Conservation (phyloP, 2,329 filamentous ascomycete species). For the Ophiostoma tasmaniense region DNA sequence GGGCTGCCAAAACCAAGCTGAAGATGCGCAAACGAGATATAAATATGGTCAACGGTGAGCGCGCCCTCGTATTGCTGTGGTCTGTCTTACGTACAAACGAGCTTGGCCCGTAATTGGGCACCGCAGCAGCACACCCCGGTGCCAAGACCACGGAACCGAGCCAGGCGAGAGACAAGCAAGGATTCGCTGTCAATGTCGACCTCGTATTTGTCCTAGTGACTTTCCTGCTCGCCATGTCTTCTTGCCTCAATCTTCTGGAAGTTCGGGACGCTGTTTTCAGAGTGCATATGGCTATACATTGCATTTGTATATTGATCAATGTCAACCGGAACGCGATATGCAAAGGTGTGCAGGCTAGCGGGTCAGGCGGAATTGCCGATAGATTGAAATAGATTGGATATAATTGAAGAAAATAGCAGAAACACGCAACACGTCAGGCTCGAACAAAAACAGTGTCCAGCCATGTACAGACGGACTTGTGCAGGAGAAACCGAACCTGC, state of each 20-base stretch:
- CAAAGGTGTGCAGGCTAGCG: neutral
- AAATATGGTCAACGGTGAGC: neutral
- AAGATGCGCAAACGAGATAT: neutral
- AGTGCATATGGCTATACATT: neutral
- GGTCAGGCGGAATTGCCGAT: neutral
- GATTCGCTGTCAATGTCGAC: neutral
- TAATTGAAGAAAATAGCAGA: neutral
- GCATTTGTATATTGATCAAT: neutral
- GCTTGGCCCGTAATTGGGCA: neutral
- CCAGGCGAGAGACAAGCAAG: neutral
- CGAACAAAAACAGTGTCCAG: neutral
- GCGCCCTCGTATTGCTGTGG: neutral
- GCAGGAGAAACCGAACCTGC: neutral
- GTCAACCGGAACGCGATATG: neutral
- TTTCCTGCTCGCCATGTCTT: neutral
- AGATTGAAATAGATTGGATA: neutral
- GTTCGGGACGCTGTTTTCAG: neutral
- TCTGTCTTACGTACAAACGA: constrained; percentile 3
- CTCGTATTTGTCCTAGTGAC: neutral
- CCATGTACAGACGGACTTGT: neutral
- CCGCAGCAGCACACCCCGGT: neutral
- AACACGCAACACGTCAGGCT: neutral
- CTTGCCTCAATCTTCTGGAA: neutral
- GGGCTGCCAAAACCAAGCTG: neutral
- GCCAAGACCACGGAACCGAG: neutral